Base-by-base conservation (phyloP, 305 asterid genomes). In the Fraxinus albicans region DNA sequence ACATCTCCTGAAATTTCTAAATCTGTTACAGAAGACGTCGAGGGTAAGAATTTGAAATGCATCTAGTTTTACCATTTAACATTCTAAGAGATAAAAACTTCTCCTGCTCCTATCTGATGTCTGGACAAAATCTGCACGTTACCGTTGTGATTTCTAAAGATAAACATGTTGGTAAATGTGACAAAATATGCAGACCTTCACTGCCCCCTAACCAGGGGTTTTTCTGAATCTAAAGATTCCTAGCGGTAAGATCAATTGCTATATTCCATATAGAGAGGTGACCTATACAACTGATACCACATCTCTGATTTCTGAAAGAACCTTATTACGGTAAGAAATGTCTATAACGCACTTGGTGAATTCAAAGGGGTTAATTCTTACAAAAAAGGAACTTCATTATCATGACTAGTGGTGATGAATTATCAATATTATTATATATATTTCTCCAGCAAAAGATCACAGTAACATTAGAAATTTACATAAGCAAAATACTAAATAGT, bases 21-120 rank as follows among this genome's bases (percentile, higher is more conserved):
- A 44, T 89, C 91, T 92, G 81, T 88, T 35, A 89, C 89, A 6
- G 91, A 89, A 84, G 89, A 90, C 85, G 84, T 91, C 79, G 84
- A 86, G 78, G 92, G 98, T 94, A 81, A 84, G 89, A 13, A 53
- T 69, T 21, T 42, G 8, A 78, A 3, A 50, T 2, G 75, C 34
- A 31, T 34, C 36, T 72, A n/a, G 7, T 31, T 1, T 38, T n/a
- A 7, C 55, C 35, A 6, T 80, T 42, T 53, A 33, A 31, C 6
- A 25, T 25, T 6, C 34, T 4, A 31, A 36, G 70, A 36, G 50
- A 23, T 63, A 53, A 36, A 25, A 17, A 36, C 38, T 81, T 29
- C 31, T 38, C 53, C 73, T 21, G 27, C 12, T 63, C 44, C 60
- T 23, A 19, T 8, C 73, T 77, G 17, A 42, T 72, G 10, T 77